A percentile compares a stretch with the other conserved stretches of the same genome.
Conservation (phyloP, 441 rosid species). For the Erodium trifolium region DNA sequence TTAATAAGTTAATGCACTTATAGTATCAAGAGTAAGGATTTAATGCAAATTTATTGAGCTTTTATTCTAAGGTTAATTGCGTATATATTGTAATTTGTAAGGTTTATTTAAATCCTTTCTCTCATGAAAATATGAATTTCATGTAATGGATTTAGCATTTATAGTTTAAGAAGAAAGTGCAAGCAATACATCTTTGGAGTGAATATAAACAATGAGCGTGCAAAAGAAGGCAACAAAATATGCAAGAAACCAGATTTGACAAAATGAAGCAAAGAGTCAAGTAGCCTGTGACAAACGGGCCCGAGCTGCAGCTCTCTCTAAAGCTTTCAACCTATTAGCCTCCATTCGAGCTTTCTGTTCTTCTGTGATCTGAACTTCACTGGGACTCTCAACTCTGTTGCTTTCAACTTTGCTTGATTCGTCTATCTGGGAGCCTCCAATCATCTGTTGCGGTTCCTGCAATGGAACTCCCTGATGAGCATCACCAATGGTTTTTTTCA, state of each 20-base stretch:
- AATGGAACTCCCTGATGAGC: neutral
- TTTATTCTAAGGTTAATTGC: too few species aligned
- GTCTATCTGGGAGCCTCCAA: conserved; percentile 12
- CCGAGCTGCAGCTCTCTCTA: conserved; percentile 59
- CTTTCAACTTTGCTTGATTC: conserved; percentile 18
- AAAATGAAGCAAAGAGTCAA: neutral
- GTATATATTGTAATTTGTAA: too few species aligned
- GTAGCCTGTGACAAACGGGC: conserved; percentile 18
- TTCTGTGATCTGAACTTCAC: conserved; percentile 41
- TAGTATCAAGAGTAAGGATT: too few species aligned
- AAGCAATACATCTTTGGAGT: neutral
- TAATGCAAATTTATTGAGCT: too few species aligned
- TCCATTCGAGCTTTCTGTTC: conserved; percentile 74
- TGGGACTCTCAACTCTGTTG: conserved; percentile 18
- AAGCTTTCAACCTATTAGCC: conserved; percentile 69
- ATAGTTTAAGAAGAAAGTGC: neutral
- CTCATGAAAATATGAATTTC: too few species aligned
- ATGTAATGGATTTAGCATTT: neutral
- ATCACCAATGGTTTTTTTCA: neutral
- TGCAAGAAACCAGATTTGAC: neutral
- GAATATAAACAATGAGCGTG: neutral
- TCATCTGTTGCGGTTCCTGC: conserved; percentile 28
- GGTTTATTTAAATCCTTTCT: too few species aligned
- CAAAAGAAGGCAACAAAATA: neutral
- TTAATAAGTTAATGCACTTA: too few species aligned